Base-by-base conservation (phyloP, 2,329 filamentous ascomycete species). In the Aureobasidium sp. region DNA sequence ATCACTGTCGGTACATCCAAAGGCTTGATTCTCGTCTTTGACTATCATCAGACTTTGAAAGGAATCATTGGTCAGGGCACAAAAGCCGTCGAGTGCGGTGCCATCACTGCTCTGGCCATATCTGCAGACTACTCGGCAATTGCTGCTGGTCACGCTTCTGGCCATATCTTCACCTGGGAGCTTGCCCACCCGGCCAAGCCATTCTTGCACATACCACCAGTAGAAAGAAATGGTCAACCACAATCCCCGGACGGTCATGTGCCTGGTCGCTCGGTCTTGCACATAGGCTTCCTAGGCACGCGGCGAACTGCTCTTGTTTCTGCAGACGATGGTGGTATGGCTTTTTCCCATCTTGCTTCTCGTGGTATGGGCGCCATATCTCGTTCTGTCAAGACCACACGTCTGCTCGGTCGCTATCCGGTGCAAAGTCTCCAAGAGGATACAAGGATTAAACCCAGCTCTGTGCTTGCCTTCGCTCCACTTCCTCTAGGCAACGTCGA, bases 121-220 rank as follows among this genome's bases (percentile, higher is more conserved):
- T 95, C 93, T 24, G 90, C 91, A 16, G 93, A 98, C 65, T 90
- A 97, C 68, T 86, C 88, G 1, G 95, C 91, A 1, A 79, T 98
- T 59, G 93, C 89, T 29, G 88, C 85, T 32, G 93, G 93, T 3
- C 91, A 98, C 77, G 84, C 83, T 0, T 88, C 85, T 61, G 94
- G 93, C 3, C 84, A 84, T 64, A 95, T 98, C 50, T 97, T 96
- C 65, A 98, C 91, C 0, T 98, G 94, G 94, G 94, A 98, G 67
- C 85, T 91, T 11, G 80, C 81, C 35, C 80, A 86, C 54, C 80
- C 86, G n/a, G 83, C 89, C 3, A 80, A 87, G 27, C 93, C 91
- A 0, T 98, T 98, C 67, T 78, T 98, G 27, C 83, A 88, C 47
- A 90, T 98, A 38, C 81, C 85, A 1, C 88, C 89, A 30, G 73